Conservation (phyloP, 176 grass and related monocot genomes). For the Typha latifolia region DNA sequence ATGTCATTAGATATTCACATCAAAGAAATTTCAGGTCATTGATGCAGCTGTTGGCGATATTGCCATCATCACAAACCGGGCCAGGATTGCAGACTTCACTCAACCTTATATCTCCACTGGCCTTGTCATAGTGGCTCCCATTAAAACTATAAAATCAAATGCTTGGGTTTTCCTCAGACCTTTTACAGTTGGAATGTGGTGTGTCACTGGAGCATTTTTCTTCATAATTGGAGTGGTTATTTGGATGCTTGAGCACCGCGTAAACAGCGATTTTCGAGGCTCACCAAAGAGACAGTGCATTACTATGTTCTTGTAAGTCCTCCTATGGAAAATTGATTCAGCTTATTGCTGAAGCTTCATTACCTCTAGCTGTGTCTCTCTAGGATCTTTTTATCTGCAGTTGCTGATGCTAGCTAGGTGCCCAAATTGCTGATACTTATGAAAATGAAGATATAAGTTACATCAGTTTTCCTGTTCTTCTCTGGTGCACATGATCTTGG, state of each 20-base stretch:
- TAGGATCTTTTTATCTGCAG: not conserved
- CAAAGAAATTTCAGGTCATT: conserved; percentile 17
- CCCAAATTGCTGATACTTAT: not conserved
- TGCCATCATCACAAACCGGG: conserved; percentile 17
- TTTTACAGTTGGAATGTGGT: conserved; percentile 23
- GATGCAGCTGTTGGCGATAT: conserved; percentile 22
- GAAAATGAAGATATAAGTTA: not conserved
- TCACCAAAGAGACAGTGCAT: conserved; percentile 14
- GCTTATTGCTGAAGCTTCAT: not conserved
- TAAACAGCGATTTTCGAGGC: conserved; percentile 17
- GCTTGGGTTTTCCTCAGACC: conserved; percentile 24
- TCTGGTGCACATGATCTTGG: no score
- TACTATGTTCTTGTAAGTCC: conserved; percentile 18
- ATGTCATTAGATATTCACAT: not conserved
- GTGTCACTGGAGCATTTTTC: conserved; percentile 15
- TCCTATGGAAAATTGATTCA: not conserved
- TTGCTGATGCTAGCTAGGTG: not conserved
- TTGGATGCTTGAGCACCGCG: conserved; percentile 23
- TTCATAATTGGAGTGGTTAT: conserved; percentile 24
- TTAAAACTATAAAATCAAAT: conserved; percentile 18
- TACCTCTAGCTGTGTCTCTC: not conserved
- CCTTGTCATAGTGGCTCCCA: conserved; percentile 21
- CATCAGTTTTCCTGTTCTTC: not conserved
- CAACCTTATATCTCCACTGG: conserved; percentile 20
- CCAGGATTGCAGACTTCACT: conserved; percentile 16